Evolutionary conservation across 2,329 filamentous ascomycete species (phyloP).

Genomic region (Epichloe coenophiala): DNA sequence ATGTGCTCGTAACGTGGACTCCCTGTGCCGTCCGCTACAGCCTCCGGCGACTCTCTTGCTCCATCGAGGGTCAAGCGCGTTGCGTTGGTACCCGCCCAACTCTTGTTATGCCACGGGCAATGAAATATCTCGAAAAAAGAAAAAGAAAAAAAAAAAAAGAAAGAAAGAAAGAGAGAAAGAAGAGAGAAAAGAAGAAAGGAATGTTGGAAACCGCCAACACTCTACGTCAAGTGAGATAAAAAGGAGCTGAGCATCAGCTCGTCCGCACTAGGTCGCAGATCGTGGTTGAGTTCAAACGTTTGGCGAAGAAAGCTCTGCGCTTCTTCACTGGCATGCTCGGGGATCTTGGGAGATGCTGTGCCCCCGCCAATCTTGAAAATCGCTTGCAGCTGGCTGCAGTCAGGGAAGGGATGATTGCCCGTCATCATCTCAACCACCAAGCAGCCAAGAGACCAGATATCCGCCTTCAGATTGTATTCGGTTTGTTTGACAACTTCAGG

Average conservation of each 20-base stretch:
- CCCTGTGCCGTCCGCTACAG: background rate
- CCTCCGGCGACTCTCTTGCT: background rate
- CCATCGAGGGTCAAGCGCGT: background rate
- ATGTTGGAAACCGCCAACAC: background rate
- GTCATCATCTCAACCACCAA: slow-evolving; percentile 99
- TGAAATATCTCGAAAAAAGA: background rate
- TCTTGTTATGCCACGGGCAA: background rate
- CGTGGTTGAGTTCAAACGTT: slow-evolving; percentile 94
- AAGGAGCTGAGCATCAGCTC: slow-evolving; percentile 79
- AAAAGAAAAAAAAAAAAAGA: too few relatives aligned
- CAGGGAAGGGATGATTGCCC: slow-evolving; percentile 87
- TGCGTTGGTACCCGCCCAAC: slow-evolving; percentile 7
- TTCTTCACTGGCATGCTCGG: slow-evolving; percentile 72
- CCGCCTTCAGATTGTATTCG: slow-evolving; percentile 93
- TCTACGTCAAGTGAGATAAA: slow-evolving; percentile 51
- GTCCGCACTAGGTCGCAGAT: slow-evolving; percentile 80
- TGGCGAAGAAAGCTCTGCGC: slow-evolving; percentile 70
- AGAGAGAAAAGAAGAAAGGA: background rate
- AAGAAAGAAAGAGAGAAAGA: background rate
- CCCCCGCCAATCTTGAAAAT: slow-evolving; percentile 96
- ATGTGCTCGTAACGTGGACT: background rate
- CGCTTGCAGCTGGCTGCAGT: slow-evolving; percentile 91
- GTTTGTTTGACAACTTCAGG: slow-evolving; percentile 97
- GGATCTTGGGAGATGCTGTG: slow-evolving; percentile 76
- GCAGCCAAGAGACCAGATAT: slow-evolving; percentile 96